Evolutionary conservation across 176 grass and related monocot species (phyloP), one percentile per base, ranked within the genome.

Genomic region (Ampelocalamus luodianensis): DNA sequence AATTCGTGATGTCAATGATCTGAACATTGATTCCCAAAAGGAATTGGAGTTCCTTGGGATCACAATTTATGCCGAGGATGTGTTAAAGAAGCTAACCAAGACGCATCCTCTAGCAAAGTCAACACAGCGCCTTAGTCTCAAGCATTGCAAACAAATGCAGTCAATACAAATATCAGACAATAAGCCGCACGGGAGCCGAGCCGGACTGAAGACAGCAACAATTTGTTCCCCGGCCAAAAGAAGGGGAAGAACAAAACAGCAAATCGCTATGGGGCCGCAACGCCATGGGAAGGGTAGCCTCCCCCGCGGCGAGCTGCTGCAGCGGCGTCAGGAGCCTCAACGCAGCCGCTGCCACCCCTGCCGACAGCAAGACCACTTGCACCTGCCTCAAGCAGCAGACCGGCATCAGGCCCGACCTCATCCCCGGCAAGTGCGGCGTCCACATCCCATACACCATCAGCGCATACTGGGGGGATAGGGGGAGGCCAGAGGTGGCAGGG

Each of bases 51-150:
- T 72, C 36, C 92, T 94, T 44, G 92, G 86, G 10, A 94, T 94
- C 46, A 89, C 92, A 69, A 91, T 94, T 26, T 79, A 91, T 85
- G 78, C 89, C 5, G 75, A 94, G 65, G 89, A 85, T 56, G 92
- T 94, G 11, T 26, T 94, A 26, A 81, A 65, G 18, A 94, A 94
- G 67, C 44, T 91, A 40, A 94, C 49, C 65, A 82, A 78, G 67
- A 91, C 66, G 27, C 79, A 91, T 61, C 92, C 92, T 26, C 76
- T 94, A 20, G 92, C 89, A 22, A 91, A 83, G 85, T 94, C 89
- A 15, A 94, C 89, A 69, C 83, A 62, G 0, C 24, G 62, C 20
- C 72, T 94, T 74, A 89, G 89, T 60, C 74, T 94, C 38, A 89
- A 74, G 68, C 77, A 85, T 10, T 94, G 92, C 27, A 13, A 40